Evolutionary conservation across 2,329 filamentous ascomycete species (phyloP).

Genomic region (Pseudopithomyces chartarum): DNA sequence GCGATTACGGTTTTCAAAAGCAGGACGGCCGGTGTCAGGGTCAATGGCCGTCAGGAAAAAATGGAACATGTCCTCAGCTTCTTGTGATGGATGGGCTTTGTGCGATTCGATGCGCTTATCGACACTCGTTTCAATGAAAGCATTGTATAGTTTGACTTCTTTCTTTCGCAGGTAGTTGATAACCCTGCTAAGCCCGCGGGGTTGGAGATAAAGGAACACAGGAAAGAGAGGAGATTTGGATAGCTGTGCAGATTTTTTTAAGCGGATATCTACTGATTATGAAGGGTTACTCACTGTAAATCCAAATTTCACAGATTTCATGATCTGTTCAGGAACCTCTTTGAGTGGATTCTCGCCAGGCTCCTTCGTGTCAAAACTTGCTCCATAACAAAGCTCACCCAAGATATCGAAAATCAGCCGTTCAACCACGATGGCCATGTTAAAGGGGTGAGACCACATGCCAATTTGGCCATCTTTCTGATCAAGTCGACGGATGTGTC

Average conservation of each 20-base stretch:
- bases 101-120: constrained; percentile 12
- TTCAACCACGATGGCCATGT: constrained; percentile 8
- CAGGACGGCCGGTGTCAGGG: constrained; percentile 39
- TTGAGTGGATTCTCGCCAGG: constrained; percentile 20
- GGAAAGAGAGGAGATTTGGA: constrained; percentile 9
- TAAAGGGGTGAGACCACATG: constrained; percentile 7
- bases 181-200: constrained; percentile 15
- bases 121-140: constrained; percentile 11
- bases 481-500: background rate
- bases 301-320: constrained; percentile 9
- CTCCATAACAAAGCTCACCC: constrained; percentile 46
- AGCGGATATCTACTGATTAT: background rate
- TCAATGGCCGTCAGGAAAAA: constrained; percentile 47
- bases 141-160: constrained; percentile 11
- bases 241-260: background rate
- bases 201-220: constrained; percentile 12
- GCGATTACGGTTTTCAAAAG: constrained; percentile 37
- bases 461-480: background rate
- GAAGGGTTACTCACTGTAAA: constrained; percentile 4
- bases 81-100: background rate
- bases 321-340: constrained; percentile 13
- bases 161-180: constrained; percentile 1
- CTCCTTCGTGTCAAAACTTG: constrained; percentile 41
- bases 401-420: constrained; percentile 52
- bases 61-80: constrained; percentile 45